Evolutionary conservation across 1,139 yeast species (phyloP).

Genomic region (Lodderomyces orthopsilosis): DNA sequence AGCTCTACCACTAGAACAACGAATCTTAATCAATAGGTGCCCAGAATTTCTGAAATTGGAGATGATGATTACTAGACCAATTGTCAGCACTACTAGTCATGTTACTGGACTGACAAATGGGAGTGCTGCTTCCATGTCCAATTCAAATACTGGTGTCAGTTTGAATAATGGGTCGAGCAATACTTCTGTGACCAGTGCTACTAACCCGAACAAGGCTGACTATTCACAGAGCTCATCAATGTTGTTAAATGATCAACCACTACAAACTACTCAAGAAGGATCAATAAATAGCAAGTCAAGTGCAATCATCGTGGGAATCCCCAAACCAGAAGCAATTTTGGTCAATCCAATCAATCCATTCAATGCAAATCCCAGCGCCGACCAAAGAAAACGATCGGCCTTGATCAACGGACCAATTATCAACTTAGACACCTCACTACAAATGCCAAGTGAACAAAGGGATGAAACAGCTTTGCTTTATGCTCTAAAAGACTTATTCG

Average conservation of each 20-base stretch:
- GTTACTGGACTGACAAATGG: not conserved
- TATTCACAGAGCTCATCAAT: constrained; percentile 39
- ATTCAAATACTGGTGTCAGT: not conserved
- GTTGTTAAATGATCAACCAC: constrained; percentile 26
- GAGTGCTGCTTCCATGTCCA: constrained; percentile 1
- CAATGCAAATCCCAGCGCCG: constrained; percentile 58
- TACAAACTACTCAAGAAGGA: constrained; percentile 18
- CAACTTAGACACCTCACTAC: constrained; percentile 68
- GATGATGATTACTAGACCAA: constrained; percentile 40
- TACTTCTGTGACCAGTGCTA: constrained; percentile 4
- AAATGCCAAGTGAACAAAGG: constrained; percentile 38
- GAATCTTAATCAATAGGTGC: constrained; percentile 27
- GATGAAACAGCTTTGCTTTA: constrained; percentile 60
- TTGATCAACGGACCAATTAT: constrained; percentile 79
- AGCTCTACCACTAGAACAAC: constrained; percentile 35
- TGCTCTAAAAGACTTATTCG: constrained; percentile 81
- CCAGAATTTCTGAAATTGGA: constrained; percentile 34
- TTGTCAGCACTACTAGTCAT: not conserved
- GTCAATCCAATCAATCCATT: constrained; percentile 39
- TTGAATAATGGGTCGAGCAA: constrained; percentile 9
- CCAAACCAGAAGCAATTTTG: constrained; percentile 39
- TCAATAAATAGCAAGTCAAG: constrained; percentile 30
- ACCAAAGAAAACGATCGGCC: constrained; percentile 79
- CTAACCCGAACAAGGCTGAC: constrained; percentile 21
- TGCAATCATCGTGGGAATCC: constrained; percentile 43